phyloP scores from a whole-genome alignment of 768 basidiomycete species.

The Rhodosporidiobolus sp. region DNA sequence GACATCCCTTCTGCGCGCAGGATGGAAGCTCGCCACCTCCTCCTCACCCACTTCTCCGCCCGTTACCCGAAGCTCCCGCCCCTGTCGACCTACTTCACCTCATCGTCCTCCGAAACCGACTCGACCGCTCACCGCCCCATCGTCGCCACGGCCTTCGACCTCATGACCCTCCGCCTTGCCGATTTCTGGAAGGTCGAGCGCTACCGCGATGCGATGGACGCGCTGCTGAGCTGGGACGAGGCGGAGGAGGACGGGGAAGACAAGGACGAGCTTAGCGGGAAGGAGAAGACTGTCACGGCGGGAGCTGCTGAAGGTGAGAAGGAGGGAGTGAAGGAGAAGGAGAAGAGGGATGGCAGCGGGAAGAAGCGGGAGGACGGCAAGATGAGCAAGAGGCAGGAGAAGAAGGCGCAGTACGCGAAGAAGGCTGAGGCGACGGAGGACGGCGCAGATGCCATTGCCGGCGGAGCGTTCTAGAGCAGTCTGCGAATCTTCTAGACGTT shows the following conservation, averaged over 20 bases:
- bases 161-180: conserved; percentile 65
- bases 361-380: background rate
- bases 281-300: background rate
- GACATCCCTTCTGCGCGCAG: conserved; percentile 50
- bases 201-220: conserved; percentile 68
- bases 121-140: conserved; percentile 48
- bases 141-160: conserved; percentile 78
- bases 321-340: background rate
- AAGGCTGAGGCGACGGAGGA: background rate
- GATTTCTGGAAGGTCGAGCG: conserved; percentile 82
- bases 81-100: conserved; percentile 44
- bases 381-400: conserved; percentile 5
- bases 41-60: conserved; percentile 95
- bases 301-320: background rate
- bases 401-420: background rate
- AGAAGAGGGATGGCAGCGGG: background rate
- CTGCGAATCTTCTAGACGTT: too few species aligned
- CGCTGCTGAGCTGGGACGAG: conserved; percentile 48
- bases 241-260: conserved; percentile 42
- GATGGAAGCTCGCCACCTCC: conserved; percentile 76
- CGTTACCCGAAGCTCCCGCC: conserved; percentile 85
- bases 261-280: conserved; percentile 23
- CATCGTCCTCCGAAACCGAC: conserved; percentile 18
- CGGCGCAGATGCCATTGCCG: too few species aligned
- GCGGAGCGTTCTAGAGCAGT: too few species aligned